Evolutionary conservation across 2,329 filamentous ascomycete genomes (phyloP).

Genomic region (Escovopsis sp.): DNA sequence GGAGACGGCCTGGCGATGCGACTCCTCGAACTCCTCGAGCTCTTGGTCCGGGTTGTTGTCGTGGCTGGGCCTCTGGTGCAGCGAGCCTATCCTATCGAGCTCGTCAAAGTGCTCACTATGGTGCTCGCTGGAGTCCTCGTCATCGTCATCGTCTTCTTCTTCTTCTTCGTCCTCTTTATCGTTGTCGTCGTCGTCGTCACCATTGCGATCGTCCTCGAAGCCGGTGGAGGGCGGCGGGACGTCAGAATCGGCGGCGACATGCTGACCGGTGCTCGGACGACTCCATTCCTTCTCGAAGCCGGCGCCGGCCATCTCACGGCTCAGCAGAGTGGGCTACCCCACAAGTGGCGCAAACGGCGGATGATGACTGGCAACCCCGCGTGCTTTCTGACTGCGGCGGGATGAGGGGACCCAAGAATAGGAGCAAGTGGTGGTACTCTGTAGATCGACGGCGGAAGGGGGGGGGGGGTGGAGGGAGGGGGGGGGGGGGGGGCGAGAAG

Average conservation of each 20-base stretch:
- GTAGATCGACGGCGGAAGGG: too few species aligned
- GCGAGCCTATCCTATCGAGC: too few species aligned
- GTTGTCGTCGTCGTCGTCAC: conserved; percentile 3
- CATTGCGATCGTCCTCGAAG: conserved; percentile 1
- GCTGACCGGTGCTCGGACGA: neutral
- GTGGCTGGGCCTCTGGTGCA: neutral
- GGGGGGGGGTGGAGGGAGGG: too few species aligned
- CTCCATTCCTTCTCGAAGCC: conserved; percentile 4
- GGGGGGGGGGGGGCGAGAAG: too few species aligned
- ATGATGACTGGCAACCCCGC: neutral
- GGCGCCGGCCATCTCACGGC: conserved; percentile 3
- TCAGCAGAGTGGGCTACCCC: neutral
- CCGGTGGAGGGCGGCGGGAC: conserved; percentile 1
- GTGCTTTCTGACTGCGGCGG: too few species aligned
- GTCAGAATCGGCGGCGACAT: conserved; percentile 1
- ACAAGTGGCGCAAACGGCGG: conserved; percentile 3
- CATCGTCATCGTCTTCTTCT: conserved; percentile 1
- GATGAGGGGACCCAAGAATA: too few species aligned
- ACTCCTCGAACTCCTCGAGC: neutral
- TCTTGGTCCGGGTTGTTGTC: neutral
- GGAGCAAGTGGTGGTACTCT: too few species aligned
- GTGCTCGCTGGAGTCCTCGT: neutral
- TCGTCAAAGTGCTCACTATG: too few species aligned
- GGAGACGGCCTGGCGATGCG: conserved; percentile 6
- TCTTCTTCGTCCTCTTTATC: conserved; percentile 2